Conservation (phyloP, 345 rosid genomes). For the Schrenkiella parvula region DNA sequence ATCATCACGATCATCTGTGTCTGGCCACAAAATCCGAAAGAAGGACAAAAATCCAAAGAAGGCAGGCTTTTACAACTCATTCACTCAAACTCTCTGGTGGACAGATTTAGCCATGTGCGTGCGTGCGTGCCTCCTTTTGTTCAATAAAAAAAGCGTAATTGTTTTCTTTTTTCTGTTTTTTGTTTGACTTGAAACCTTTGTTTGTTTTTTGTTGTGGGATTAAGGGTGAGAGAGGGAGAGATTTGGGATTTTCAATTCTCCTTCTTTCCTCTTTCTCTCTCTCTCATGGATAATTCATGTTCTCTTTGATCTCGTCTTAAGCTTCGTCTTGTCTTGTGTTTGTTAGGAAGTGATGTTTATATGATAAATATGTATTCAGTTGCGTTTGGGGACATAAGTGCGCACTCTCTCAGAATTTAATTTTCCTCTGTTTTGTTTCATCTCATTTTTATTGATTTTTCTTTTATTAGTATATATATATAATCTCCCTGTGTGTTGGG, state of each 20-base stretch:
- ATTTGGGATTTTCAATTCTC: background rate
- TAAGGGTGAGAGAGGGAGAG: constrained; percentile 10
- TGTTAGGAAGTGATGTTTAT: constrained; percentile 28
- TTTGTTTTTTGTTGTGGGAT: background rate
- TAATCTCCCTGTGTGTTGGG: background rate
- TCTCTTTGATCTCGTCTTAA: constrained; percentile 17
- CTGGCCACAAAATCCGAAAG: background rate
- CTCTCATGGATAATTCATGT: constrained; percentile 35
- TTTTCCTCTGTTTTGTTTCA: constrained; percentile 11
- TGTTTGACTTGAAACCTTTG: constrained; percentile 19
- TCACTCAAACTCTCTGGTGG: constrained; percentile 17
- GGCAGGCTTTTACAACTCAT: constrained; percentile 25
- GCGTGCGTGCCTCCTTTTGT: constrained; percentile 25
- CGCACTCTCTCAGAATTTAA: background rate
- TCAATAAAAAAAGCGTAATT: constrained; percentile 18
- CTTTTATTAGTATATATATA: background rate
- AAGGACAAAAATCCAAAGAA: constrained; percentile 18
- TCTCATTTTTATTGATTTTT: background rate
- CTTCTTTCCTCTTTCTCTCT: background rate
- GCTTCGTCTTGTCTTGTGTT: constrained; percentile 29
- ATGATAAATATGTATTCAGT: constrained; percentile 14
- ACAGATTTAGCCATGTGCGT: constrained; percentile 27
- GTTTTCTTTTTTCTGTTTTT: background rate
- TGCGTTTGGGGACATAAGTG: constrained; percentile 17
- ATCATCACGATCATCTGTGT: background rate